Evolutionary conservation across 2,329 filamentous ascomycete species (phyloP).

Genomic region (Talaromyces sp.): DNA sequence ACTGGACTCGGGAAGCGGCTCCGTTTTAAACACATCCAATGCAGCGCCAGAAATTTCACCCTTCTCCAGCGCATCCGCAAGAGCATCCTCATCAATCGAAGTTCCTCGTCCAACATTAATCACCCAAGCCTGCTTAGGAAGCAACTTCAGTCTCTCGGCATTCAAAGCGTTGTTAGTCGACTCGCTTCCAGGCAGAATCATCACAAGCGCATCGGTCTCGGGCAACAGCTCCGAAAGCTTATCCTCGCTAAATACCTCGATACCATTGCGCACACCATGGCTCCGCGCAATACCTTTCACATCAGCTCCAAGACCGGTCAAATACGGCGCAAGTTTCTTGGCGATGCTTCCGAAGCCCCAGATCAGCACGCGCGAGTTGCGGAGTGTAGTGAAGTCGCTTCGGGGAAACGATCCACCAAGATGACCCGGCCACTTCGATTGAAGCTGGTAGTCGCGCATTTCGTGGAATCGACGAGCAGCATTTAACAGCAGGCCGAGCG

Average conservation of each 20-base stretch:
- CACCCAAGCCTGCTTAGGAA: slow-evolving; percentile 55
- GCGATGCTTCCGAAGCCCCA: slow-evolving; percentile 72
- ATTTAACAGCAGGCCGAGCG: slow-evolving; percentile 53
- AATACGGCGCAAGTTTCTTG: slow-evolving; percentile 59
- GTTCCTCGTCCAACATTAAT: slow-evolving; percentile 27
- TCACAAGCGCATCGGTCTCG: slow-evolving; percentile 66
- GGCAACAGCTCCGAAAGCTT: slow-evolving; percentile 56
- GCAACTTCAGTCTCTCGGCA: slow-evolving; percentile 53
- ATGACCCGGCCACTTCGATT: slow-evolving; percentile 62
- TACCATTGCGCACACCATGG: slow-evolving; percentile 60
- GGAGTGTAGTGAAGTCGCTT: slow-evolving; percentile 61
- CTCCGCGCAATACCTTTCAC: slow-evolving; percentile 62
- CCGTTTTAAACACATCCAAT: slow-evolving; percentile 26
- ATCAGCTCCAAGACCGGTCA: slow-evolving; percentile 58
- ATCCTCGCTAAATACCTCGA: slow-evolving; percentile 61
- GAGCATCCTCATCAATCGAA: slow-evolving; percentile 25
- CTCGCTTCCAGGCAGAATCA: slow-evolving; percentile 65
- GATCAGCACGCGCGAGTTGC: slow-evolving; percentile 60
- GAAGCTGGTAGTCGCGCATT: slow-evolving; percentile 61
- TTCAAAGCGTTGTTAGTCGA: slow-evolving; percentile 60
- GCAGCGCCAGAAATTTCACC: slow-evolving; percentile 24
- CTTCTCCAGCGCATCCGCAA: slow-evolving; percentile 24
- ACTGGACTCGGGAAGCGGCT: slow-evolving; percentile 24
- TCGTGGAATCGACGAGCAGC: slow-evolving; percentile 59
- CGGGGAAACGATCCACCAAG: slow-evolving; percentile 62